Conservation (phyloP, 1,284 basidiomycete species). For the Athelia sp. region DNA sequence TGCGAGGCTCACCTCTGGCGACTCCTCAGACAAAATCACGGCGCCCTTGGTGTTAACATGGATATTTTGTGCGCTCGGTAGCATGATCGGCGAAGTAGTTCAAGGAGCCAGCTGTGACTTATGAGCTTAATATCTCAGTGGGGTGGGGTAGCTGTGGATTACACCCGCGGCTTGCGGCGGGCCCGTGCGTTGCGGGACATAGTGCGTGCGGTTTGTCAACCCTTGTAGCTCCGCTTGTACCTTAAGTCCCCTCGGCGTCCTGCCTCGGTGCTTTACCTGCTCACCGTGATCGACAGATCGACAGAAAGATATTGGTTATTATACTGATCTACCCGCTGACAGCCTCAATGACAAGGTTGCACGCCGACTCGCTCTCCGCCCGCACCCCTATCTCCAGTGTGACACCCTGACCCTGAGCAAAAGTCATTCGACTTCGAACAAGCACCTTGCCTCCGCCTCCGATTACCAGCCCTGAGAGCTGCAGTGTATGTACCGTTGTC, state of each 20-base stretch:
- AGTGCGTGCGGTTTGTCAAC: too few relatives aligned
- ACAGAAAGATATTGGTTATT: too few relatives aligned
- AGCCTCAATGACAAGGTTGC: constrained; percentile 85
- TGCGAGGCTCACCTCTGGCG: constrained; percentile 70
- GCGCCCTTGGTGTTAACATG: constrained; percentile 87
- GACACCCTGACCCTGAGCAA: constrained; percentile 86
- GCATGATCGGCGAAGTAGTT: constrained; percentile 7
- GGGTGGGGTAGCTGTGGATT: too few relatives aligned
- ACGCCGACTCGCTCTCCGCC: constrained; percentile 85
- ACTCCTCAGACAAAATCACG: constrained; percentile 86
- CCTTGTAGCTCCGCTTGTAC: too few relatives aligned
- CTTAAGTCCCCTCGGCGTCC: too few relatives aligned
- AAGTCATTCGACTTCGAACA: constrained; percentile 94
- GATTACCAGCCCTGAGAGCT: constrained; percentile 83
- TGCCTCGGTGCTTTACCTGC: not conserved
- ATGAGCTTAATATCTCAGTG: too few relatives aligned
- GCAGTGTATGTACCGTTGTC: constrained; percentile 89
- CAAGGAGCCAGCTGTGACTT: not conserved
- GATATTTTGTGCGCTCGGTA: constrained; percentile 72
- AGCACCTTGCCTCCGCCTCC: constrained; percentile 93
- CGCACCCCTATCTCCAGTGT: constrained; percentile 93
- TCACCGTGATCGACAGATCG: too few relatives aligned
- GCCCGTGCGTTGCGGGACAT: too few relatives aligned
- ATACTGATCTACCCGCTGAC: constrained; percentile 59
- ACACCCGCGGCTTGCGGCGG: too few relatives aligned